A percentile compares a stretch with the other conserved stretches of the same genome.
phyloP scores from a whole-genome alignment of 164 flowering plant species.

The Euptelea pleiosperma region DNA sequence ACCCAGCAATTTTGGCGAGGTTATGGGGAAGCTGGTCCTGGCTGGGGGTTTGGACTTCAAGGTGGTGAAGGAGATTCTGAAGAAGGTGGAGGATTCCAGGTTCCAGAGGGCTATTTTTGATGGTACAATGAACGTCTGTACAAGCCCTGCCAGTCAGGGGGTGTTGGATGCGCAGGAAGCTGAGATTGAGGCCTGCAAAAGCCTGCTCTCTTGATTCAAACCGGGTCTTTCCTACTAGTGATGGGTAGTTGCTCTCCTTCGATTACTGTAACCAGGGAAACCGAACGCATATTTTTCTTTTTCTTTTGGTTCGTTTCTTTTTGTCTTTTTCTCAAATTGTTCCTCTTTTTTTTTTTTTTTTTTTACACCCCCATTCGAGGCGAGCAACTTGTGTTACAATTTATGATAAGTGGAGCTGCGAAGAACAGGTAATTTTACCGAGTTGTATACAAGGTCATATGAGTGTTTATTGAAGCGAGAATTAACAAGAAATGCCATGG shows the following conservation, averaged over 20 bases:
- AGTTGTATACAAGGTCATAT: conserved; percentile 31
- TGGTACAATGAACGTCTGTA: conserved; percentile 34
- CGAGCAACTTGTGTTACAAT: conserved; percentile 22
- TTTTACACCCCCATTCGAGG: conserved; percentile 15
- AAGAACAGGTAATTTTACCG: conserved; percentile 24
- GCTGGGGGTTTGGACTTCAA: conserved; percentile 55
- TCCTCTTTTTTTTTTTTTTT: not conserved
- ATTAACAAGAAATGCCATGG: conserved; percentile 17
- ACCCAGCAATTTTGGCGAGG: conserved; percentile 73
- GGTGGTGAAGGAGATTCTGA: conserved; percentile 51
- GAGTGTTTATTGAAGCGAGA: conserved; percentile 12
- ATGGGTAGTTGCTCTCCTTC: not conserved
- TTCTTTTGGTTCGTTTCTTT: conserved; percentile 2
- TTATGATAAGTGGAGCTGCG: conserved; percentile 14
- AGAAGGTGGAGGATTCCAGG: conserved; percentile 53
- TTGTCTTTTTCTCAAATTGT: not conserved
- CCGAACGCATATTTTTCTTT: not conserved
- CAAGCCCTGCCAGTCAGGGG: conserved; percentile 40
- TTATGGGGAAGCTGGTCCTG: conserved; percentile 55
- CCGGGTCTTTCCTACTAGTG: not conserved
- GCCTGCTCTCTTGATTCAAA: conserved; percentile 32
- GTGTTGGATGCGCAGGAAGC: conserved; percentile 55
- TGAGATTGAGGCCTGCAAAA: conserved; percentile 56
- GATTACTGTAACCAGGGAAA: conserved; percentile 19
- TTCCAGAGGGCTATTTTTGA: conserved; percentile 47